Base-by-base conservation (phyloP, 164 flowering plant species). In the Akebia trifoliata region DNA sequence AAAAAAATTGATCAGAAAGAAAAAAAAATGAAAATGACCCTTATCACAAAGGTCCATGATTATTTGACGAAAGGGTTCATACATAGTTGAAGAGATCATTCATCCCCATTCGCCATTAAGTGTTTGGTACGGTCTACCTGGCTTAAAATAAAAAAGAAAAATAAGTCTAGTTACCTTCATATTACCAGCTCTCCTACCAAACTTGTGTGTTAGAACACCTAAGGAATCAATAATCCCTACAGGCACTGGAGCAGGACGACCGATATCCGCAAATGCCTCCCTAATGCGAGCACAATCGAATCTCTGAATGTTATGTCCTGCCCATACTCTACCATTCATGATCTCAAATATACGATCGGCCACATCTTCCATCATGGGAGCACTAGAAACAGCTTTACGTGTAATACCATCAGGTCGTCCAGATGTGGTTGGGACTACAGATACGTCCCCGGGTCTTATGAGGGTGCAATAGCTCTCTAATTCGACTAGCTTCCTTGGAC, bases 161-260 rank as follows among this genome's bases (percentile, higher is more conserved):
- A n/a, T n/a, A n/a, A n/a, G n/a, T n/a, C n/a, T 44, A 54, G 60
- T 0, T 72, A 82, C 97, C 94, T 90, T 90, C 90, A 90, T 84
- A 37, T 90, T 72, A 17, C 95, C 93, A 57, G 97, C 97, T 77
- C 97, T 76, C 57, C 70, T 76, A 17, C 97, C 97, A 65, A 90
- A 90, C 62, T 78, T 85, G 28, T 75, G 67, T 2, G 80, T 60
- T 59, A 90, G 60, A 3, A 87, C 71, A 0, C 78, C 86, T 22
- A 90, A 69, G 4, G 97, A 85, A 76, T 90, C 97, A 51, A 90
- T 81, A 58, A 85, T 61, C 31, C 84, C 93, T 24, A 64, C 63
- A 3, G 95, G 86, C 20, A 45, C 71, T 0, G 97, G 97, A 21
- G 87, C 71, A 26, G 82, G 68, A 52, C 74, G 59, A 4, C 81